Base-by-base conservation (phyloP, 306 rosid genomes). In the Arachis stenosperma region DNA sequence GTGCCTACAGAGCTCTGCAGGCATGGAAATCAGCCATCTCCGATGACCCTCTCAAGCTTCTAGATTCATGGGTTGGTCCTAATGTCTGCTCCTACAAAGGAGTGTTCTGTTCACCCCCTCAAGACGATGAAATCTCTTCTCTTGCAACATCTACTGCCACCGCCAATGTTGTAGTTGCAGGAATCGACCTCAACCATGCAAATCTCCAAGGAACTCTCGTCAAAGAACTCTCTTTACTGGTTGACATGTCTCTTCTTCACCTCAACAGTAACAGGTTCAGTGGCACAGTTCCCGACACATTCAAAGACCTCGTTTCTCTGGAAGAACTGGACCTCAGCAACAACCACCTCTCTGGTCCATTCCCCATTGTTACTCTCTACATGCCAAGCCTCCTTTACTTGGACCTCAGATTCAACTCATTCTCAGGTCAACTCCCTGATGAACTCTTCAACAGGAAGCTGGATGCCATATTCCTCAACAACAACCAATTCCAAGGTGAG, bases 121-220 rank as follows among this genome's bases (percentile, higher is more conserved):
- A 74, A 33, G 76, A 72, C 27, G 82, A 72, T 30, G 82, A 51
- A 29, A 33, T 46, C 50, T 75, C 47, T 5, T 40, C 37, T 33
- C 37, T 33, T 33, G 2, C 37, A 33, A 33, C 71, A 41, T 36
- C 86, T n/a, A 9, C 78, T 68, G 62, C 87, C 11, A 11, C 73
- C 54, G 79, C 70, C 7, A 67, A 81, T 9, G 12, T 70, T 62
- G 79, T 93, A 64, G 86, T 94, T 62, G 88, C 88, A 5, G 97
- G 92, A 44, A 89, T 91, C 79, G 97, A 94, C 86, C 97, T 94
- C 79, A 94, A 94, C 82, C 97, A 89, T 68, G 99, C 93, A 55
- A 85, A 89, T 77, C 95, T 94, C 44, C 63, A 82, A 83, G 99
- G 99, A 62, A 81, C 81, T 30, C 88, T 94, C 0, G 97, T 89